Evolutionary conservation across 805 yeast species (phyloP), one percentile per base, ranked within the genome.

Genomic region (Candida orba): DNA sequence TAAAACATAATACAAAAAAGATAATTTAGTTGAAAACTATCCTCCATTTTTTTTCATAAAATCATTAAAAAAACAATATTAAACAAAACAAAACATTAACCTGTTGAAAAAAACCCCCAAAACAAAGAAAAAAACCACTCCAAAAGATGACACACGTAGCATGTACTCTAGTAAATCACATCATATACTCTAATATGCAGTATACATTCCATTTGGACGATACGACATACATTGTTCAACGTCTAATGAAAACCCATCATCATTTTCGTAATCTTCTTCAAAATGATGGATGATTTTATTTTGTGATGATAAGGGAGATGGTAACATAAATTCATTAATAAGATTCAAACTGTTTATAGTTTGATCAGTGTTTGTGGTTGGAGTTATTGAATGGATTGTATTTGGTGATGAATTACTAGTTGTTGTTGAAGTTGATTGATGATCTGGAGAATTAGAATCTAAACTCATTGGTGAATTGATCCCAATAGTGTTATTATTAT

Each of bases 171-270:
- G 5, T 20, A 20, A 4, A 20, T 20, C 22, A 20, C 22, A 20
- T 20, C 5, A 20, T 20, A 20, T 20, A 20, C 22, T 27, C 9
- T 12, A 27, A 10, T 27, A 27, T 27, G 29, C 29, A 4, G 29
- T 27, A 13, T 27, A 27, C 13, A 27, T 13, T 27, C 29, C 30
- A 39, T 25, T 31, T 34, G 45, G 48, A 30, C 43, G 45, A 15
- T 36, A 45, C 24, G 45, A 42, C 14, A 45, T 14, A 29, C 41
- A 49, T 40, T 57, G 61, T 44, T 58, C 62, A 29, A 55, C 52
- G 45, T 58, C 62, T 38, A 58, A 37, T 6, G 57, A 52, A 45
- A 35, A 58, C 34, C 52, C 60, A 40, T 58, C 61, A 44, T 58
- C 52, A 39, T 52, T 40, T 18, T 57, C 62, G 40, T 47, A 54